These are phyloP conservation scores for Aspergillus bertholletiae DNA, from an alignment of 495 filamentous ascomycete genomes.

Conservation along the genomic window DNA sequence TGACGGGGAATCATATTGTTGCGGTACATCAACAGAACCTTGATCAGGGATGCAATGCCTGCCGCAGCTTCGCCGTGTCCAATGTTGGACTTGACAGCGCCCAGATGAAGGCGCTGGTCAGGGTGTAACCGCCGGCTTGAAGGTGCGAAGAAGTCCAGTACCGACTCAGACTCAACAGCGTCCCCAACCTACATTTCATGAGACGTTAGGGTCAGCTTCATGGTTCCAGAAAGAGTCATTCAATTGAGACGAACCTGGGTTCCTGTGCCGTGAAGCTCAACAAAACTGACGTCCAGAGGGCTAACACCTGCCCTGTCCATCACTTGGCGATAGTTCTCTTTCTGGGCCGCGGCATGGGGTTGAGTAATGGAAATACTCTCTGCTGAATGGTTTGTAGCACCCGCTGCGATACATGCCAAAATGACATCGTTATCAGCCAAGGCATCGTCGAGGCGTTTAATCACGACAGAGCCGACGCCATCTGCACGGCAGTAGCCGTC, in stretches of 20 bases:
- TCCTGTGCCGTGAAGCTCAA: constrained; percentile 49
- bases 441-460: constrained; percentile 45
- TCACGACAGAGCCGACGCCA: constrained; percentile 33
- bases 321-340: constrained; percentile 39
- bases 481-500: not conserved
- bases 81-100: constrained; percentile 34
- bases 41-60: constrained; percentile 31
- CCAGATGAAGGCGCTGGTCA: constrained; percentile 15
- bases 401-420: constrained; percentile 30
- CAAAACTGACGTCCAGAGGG: constrained; percentile 44
- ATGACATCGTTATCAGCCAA: constrained; percentile 41
- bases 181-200: not conserved
- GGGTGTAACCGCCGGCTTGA: not conserved
- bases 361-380: constrained; percentile 37
- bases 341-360: constrained; percentile 46
- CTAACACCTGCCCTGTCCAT: constrained; percentile 40
- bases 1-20: constrained; percentile 30
- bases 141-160: not conserved
- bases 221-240: too few relatives aligned
- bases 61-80: constrained; percentile 38
- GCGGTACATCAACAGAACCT: constrained; percentile 28
- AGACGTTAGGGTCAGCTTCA: too few relatives aligned
- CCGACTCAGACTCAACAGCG: not conserved
- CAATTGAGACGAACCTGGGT: too few relatives aligned
- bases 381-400: constrained; percentile 35